Evolutionary conservation across 768 basidiomycete species (phyloP), one percentile per base, ranked within the genome.

Genomic region (Pleurotus salmoneostramineus): DNA sequence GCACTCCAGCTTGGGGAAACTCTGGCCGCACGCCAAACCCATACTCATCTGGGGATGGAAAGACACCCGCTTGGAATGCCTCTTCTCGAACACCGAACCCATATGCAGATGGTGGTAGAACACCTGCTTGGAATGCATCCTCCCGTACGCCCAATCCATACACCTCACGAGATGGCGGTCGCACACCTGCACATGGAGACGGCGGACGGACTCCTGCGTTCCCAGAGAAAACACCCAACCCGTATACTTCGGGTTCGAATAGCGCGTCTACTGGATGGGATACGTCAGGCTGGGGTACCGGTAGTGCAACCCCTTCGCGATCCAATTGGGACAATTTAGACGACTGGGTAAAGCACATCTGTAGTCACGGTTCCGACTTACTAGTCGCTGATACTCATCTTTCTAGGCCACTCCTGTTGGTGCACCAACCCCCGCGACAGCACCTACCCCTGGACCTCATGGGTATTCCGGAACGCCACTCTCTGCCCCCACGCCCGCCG

Each of bases 61-160:
- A 78, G 61, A 87, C 85, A 3, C 85, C 83, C 34, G 84, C 80
- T 14, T 87, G 82, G 88, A 82, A 78, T 52, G 80, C 83, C 31
- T 80, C 79, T 1, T 82, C 84, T 15, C 73, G 83, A 57, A 90
- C 89, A 8, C 89, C 89, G 2, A 91, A 91, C 65, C 85, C 88
- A 5, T 83, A 82, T 58, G 64, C 63, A 34, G 81, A 81, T 45
- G 79, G 86, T 14, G 78, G 85, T 35, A 77, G 79, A 57, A 91
- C 90, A 5, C 89, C 90, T 0, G 87, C 86, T 12, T 88, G 86
- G 80, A 81, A 76, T 60, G 79, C 79, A 6, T 73, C 75, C 43
- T 81, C 83, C 32, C 74, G 82, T 56, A 91, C 90, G 2, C 89
- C 90, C 3, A 91, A 90, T 68, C 87, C 88, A 0, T 88, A 90